Evolutionary conservation across 2,329 filamentous ascomycete species (phyloP).

Genomic region (Nigrograna mackinnonii): DNA sequence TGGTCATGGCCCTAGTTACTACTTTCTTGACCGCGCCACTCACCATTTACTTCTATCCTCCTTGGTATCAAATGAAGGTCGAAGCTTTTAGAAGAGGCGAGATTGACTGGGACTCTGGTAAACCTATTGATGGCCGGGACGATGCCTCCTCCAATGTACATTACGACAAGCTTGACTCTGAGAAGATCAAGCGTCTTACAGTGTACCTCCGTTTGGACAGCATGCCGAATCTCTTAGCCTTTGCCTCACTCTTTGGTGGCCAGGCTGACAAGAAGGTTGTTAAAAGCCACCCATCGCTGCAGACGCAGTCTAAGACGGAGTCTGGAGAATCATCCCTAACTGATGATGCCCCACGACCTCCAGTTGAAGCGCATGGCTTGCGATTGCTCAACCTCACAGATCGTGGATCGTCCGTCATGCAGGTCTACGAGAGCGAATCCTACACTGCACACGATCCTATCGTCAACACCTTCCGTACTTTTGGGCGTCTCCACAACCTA

Average conservation of each 20-base stretch:
- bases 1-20: conserved; percentile 86
- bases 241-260: conserved; percentile 74
- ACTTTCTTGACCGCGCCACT: conserved; percentile 81
- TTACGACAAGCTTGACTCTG: conserved; percentile 48
- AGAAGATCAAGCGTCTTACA: conserved; percentile 64
- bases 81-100: conserved; percentile 77
- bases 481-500: conserved; percentile 79
- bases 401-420: conserved; percentile 91
- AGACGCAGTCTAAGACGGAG: conserved; percentile 14
- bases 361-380: conserved; percentile 77
- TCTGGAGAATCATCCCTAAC: conserved; percentile 7
- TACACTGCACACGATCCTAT: conserved; percentile 69
- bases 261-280: conserved; percentile 40
- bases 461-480: conserved; percentile 84
- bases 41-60: conserved; percentile 66
- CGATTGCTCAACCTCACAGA: conserved; percentile 84
- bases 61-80: conserved; percentile 72
- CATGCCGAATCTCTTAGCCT: conserved; percentile 75
- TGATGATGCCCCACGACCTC: conserved; percentile 36
- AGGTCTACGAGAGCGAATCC: conserved; percentile 78
- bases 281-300: conserved; percentile 33
- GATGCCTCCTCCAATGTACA: conserved; percentile 41
- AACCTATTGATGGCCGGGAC: conserved; percentile 33
- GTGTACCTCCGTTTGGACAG: conserved; percentile 83
- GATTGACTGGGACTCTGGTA: conserved; percentile 82